These are phyloP conservation scores for Grosmannia clavigera DNA, from an alignment of 2,329 filamentous ascomycete genomes.

Conservation along the genomic window DNA sequence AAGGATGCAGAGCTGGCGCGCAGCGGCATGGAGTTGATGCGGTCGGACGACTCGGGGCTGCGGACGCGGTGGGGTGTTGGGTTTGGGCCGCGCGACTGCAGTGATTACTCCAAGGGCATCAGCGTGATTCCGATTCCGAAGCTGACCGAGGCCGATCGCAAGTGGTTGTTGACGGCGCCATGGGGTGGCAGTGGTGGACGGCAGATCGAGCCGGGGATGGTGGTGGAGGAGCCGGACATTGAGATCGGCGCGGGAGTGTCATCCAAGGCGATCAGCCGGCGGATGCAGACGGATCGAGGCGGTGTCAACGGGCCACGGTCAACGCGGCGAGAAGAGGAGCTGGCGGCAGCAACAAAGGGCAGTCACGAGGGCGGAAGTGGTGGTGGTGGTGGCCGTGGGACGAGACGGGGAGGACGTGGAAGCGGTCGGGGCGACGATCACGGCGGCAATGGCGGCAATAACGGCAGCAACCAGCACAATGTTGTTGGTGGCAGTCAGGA, in stretches of 20 bases:
- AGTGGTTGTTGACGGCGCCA: conserved; percentile 92
- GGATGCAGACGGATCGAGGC: conserved; percentile 57
- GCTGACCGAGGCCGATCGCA: conserved; percentile 89
- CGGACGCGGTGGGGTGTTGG: conserved; percentile 95
- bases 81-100: conserved; percentile 93
- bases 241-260: conserved; percentile 96
- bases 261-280: conserved; percentile 68
- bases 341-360: not conserved
- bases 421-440: conserved; percentile 16
- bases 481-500: conserved; percentile 5
- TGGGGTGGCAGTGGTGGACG: conserved; percentile 84
- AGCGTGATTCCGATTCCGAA: conserved; percentile 88
- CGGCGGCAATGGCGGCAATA: conserved; percentile 7
- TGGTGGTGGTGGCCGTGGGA: conserved; percentile 12
- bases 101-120: conserved; percentile 83
- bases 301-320: conserved; percentile 54
- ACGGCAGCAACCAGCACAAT: conserved; percentile 4
- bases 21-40: conserved; percentile 71
- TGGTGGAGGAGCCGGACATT: conserved; percentile 95
- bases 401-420: conserved; percentile 5
- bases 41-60: conserved; percentile 59
- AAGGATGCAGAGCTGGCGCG: conserved; percentile 75
- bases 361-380: conserved; percentile 6
- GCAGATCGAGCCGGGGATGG: conserved; percentile 67
- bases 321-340: conserved; percentile 29